Evolutionary conservation across 305 asterid species (phyloP).

Genomic region (Fraxinus ornus): DNA sequence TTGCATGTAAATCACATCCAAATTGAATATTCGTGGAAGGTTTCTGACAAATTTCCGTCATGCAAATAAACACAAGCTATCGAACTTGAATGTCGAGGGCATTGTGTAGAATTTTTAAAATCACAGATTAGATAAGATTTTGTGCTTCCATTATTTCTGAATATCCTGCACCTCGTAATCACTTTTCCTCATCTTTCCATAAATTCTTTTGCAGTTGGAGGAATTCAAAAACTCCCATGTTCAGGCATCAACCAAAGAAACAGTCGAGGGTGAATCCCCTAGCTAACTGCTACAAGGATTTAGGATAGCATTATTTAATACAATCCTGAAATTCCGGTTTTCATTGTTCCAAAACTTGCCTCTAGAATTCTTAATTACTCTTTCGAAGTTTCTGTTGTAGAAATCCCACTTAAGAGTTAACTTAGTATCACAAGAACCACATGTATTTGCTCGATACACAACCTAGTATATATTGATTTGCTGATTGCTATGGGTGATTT

Average conservation of each 20-base stretch:
- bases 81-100: neutral
- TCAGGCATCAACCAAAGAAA: slow-evolving; percentile 37
- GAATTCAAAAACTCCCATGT: slow-evolving; percentile 38
- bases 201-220: slow-evolving; percentile 42
- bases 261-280: slow-evolving; percentile 33
- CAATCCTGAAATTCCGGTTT: neutral
- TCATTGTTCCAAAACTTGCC: neutral
- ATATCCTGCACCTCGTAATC: neutral
- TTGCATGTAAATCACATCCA: neutral
- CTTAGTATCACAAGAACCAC: neutral
- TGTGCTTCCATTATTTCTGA: neutral
- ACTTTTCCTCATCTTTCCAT: neutral
- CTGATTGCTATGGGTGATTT: neutral
- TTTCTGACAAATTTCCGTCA: neutral
- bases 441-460: neutral
- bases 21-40: neutral
- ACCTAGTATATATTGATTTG: neutral
- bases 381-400: neutral
- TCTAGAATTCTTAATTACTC: neutral
- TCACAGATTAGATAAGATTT: neutral
- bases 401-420: neutral
- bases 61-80: neutral
- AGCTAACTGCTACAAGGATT: slow-evolving; percentile 22
- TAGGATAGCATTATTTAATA: slow-evolving; percentile 14
- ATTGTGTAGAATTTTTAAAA: neutral